These are phyloP conservation scores for Microsporum ferrugineum DNA, from an alignment of 2,329 filamentous ascomycete species.

Conservation along the genomic window DNA sequence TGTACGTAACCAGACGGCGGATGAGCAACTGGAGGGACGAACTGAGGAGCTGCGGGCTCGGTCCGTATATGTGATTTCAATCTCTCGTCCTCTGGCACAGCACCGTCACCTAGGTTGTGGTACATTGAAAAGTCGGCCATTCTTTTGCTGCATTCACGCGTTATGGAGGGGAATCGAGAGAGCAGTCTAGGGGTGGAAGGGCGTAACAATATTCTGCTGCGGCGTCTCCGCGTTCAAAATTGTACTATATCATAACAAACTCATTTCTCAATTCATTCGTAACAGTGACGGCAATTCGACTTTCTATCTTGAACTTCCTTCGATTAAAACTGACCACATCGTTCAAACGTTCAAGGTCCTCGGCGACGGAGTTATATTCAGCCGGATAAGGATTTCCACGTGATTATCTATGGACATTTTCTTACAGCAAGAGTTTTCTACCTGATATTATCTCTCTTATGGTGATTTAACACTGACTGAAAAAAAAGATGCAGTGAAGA, in stretches of 20 bases:
- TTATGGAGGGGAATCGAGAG: not conserved
- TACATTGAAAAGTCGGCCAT: constrained; percentile 36
- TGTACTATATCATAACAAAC: constrained; percentile 10
- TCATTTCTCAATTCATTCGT: not conserved
- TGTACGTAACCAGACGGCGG: constrained; percentile 28
- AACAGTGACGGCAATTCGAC: not conserved
- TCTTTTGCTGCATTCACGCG: constrained; percentile 11
- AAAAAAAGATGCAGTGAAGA: not conserved
- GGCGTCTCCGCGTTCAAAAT: constrained; percentile 9
- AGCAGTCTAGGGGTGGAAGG: not conserved
- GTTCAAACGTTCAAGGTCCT: not conserved
- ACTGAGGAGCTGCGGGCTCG: constrained; percentile 45
- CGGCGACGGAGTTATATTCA: not conserved
- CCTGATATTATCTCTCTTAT: not conserved
- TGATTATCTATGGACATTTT: not conserved
- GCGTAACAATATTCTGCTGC: not conserved
- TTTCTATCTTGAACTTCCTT: not conserved
- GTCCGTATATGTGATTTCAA: constrained; percentile 42
- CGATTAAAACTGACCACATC: not conserved
- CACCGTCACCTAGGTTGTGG: constrained; percentile 28
- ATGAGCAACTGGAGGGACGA: constrained; percentile 33
- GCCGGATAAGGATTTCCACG: not conserved
- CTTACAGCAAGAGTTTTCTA: not conserved
- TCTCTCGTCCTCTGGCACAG: constrained; percentile 38
- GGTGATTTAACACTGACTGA: not conserved